Conservation (phyloP, 2,329 filamentous ascomycete species). For the Aspergillus tubingensis region DNA sequence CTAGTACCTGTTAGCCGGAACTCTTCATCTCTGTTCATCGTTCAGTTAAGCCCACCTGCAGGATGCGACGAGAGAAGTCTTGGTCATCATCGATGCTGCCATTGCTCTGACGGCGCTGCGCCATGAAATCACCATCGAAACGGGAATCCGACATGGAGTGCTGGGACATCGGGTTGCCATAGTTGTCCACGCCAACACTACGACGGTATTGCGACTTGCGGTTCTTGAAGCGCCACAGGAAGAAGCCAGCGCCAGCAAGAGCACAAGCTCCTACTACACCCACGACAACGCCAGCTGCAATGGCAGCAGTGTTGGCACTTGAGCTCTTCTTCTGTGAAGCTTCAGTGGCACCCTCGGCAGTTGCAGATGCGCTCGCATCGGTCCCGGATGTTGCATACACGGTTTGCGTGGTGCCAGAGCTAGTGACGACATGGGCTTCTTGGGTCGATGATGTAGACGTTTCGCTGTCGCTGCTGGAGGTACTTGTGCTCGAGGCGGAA, state of each 20-base stretch:
- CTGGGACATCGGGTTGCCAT: constrained; percentile 61
- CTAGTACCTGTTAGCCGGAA: constrained; percentile 13
- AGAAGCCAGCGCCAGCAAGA: constrained; percentile 68
- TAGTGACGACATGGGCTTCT: constrained; percentile 19
- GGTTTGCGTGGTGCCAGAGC: constrained; percentile 30
- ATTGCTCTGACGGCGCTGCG: constrained; percentile 81
- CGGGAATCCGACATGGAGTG: constrained; percentile 77
- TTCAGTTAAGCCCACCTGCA: constrained; percentile 65
- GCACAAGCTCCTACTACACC: constrained; percentile 71
- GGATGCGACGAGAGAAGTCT: constrained; percentile 92
- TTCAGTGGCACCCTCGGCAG: background rate
- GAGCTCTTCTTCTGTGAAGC: constrained; percentile 21
- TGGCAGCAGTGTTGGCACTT: constrained; percentile 72
- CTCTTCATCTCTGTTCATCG: too few relatives aligned
- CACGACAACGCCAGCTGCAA: constrained; percentile 85
- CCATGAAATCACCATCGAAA: constrained; percentile 80
- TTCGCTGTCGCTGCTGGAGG: constrained; percentile 33
- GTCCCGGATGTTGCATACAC: constrained; percentile 39
- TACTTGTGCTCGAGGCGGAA: constrained; percentile 27
- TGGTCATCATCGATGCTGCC: constrained; percentile 97
- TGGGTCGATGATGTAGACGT: constrained; percentile 42
- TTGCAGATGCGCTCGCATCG: background rate
- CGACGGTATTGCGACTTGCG: constrained; percentile 79
- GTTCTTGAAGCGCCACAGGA: constrained; percentile 73
- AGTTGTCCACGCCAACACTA: constrained; percentile 76